phyloP scores from a whole-genome alignment of 768 basidiomycete species.

The Mycena leptocephala region DNA sequence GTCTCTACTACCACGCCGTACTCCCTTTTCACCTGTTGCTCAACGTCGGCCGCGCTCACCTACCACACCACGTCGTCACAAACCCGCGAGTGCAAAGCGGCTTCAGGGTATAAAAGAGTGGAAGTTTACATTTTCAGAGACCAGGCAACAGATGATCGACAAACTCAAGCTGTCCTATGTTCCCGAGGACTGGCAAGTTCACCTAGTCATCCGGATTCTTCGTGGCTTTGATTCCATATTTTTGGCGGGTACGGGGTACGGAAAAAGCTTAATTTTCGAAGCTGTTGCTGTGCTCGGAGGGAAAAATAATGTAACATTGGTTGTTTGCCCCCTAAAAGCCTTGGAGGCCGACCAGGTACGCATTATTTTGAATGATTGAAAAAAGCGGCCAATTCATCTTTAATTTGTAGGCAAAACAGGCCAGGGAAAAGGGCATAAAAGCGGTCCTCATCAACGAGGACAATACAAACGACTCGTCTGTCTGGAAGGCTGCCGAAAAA shows the following conservation, averaged over 20 bases:
- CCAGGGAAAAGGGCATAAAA: slow-evolving; percentile 9
- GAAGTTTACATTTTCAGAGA: neutral
- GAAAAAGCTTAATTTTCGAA: slow-evolving; percentile 49
- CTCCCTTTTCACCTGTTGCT: neutral
- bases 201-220: slow-evolving; percentile 11
- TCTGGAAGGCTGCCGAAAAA: slow-evolving; percentile 10
- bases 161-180: slow-evolving; percentile 24
- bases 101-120: slow-evolving; percentile 8
- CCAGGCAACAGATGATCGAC: neutral
- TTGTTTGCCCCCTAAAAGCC: slow-evolving; percentile 49
- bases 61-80: neutral
- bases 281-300: slow-evolving; percentile 39
- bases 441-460: slow-evolving; percentile 23
- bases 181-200: slow-evolving; percentile 35
- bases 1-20: neutral
- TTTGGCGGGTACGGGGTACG: slow-evolving; percentile 45
- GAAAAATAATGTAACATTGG: slow-evolving; percentile 36
- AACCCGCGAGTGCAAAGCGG: neutral
- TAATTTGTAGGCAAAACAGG: slow-evolving; percentile 9
- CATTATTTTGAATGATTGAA: neutral
- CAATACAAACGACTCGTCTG: neutral
- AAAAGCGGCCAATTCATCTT: neutral
- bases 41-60: neutral
- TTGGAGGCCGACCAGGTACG: slow-evolving; percentile 48
- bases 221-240: slow-evolving; percentile 46